Conservation (phyloP, 2,329 filamentous ascomycete species). For the Pyricularia pennisetigena region DNA sequence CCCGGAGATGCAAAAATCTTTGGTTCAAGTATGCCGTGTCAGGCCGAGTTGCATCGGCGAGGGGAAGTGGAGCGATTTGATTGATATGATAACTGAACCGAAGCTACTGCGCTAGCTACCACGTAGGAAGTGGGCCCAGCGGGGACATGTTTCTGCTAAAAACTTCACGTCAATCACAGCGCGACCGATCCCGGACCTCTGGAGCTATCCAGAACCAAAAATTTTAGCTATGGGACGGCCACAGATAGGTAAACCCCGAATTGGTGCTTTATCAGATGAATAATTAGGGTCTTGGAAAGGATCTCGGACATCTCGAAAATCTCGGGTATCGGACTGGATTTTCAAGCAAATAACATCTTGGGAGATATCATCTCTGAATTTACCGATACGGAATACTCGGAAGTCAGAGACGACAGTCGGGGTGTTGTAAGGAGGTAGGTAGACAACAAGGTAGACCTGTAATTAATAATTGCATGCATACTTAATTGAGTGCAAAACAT, state of each 20-base stretch:
- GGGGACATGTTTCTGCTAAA: neutral
- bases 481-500: neutral
- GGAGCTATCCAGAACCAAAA: neutral
- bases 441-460: neutral
- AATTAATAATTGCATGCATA: neutral
- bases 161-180: neutral
- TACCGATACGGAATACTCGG: neutral
- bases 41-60: neutral
- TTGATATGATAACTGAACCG: constrained; percentile 2
- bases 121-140: neutral
- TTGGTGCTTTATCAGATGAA: neutral
- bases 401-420: neutral
- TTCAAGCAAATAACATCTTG: too few relatives aligned
- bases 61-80: neutral
- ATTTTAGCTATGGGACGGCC: neutral
- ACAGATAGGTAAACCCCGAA: neutral
- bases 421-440: neutral
- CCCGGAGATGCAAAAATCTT: neutral
- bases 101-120: neutral
- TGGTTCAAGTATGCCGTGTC: neutral
- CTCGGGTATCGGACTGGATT: too few relatives aligned
- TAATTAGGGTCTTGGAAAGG: neutral
- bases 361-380: neutral
- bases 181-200: neutral
- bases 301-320: neutral